These are phyloP conservation scores for Fusarium longipes DNA, from an alignment of 2,329 filamentous ascomycete genomes.

Conservation along the genomic window DNA sequence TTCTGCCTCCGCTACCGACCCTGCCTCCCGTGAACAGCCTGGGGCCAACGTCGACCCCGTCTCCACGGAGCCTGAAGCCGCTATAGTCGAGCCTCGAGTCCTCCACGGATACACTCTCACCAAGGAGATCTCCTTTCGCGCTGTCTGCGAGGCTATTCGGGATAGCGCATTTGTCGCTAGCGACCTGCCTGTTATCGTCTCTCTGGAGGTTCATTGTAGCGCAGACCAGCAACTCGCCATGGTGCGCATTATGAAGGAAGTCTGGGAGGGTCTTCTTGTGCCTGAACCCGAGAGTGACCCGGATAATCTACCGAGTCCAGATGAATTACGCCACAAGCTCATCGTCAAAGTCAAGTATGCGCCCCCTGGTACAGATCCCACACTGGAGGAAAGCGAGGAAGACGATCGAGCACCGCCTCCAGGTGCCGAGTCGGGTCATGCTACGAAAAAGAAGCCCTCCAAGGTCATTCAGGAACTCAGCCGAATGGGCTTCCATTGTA, in stretches of 20 bases:
- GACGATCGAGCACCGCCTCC: slow-evolving; percentile 54
- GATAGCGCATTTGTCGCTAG: slow-evolving; percentile 80
- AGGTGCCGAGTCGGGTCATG: slow-evolving; percentile 53
- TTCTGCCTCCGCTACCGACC: slow-evolving; percentile 3
- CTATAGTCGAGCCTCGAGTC: slow-evolving; percentile 75
- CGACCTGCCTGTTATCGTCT: slow-evolving; percentile 90
- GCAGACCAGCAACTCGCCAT: slow-evolving; percentile 86
- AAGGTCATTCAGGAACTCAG: slow-evolving; percentile 81
- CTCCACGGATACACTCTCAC: slow-evolving; percentile 92
- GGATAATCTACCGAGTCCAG: slow-evolving; percentile 72
- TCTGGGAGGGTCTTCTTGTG: slow-evolving; percentile 80
- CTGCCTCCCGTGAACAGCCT: slow-evolving; percentile 12
- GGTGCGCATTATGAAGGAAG: slow-evolving; percentile 90
- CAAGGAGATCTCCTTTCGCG: slow-evolving; percentile 85
- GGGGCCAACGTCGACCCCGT: slow-evolving; percentile 14
- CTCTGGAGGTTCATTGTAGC: slow-evolving; percentile 89
- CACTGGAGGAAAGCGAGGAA: slow-evolving; percentile 51
- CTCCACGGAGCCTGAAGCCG: slow-evolving; percentile 43
- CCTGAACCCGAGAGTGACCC: slow-evolving; percentile 62
- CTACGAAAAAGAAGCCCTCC: slow-evolving; percentile 61
- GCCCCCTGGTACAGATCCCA: slow-evolving; percentile 52
- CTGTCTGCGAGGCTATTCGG: slow-evolving; percentile 83
- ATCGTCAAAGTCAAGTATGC: slow-evolving; percentile 84
- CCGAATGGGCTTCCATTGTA: slow-evolving; percentile 82
- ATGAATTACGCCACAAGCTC: slow-evolving; percentile 79